Evolutionary conservation across 352 stramenopile genomes (phyloP).

Genomic region (Pythium vanterpoolii): DNA sequence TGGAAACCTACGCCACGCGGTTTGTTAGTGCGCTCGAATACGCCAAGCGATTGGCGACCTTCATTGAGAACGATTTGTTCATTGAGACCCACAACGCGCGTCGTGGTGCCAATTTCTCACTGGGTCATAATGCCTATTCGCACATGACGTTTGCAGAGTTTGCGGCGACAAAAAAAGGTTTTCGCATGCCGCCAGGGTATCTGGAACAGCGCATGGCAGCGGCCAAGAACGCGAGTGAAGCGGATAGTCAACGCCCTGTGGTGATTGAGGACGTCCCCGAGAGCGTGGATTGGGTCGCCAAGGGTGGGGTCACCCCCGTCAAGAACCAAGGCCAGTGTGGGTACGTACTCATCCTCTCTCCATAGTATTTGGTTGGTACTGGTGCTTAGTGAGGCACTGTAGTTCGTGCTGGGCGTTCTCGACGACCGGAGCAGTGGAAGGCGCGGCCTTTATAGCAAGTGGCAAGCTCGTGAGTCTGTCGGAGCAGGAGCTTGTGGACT

Average conservation of each 20-base stretch:
- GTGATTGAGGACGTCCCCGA: slow-evolving; percentile 37
- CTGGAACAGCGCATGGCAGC: slow-evolving; percentile 55
- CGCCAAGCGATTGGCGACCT: slow-evolving; percentile 60
- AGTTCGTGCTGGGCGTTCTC: slow-evolving; percentile 97
- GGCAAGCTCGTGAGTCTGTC: slow-evolving; percentile 91
- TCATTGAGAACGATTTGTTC: slow-evolving; percentile 86
- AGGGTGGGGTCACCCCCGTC: slow-evolving; percentile 94
- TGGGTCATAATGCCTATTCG: slow-evolving; percentile 93
- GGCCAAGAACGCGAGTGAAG: background rate
- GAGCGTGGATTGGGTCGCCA: slow-evolving; percentile 91
- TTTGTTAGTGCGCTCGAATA: slow-evolving; percentile 57
- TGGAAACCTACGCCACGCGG: slow-evolving; percentile 42
- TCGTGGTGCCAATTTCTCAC: slow-evolving; percentile 66
- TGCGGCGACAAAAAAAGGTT: slow-evolving; percentile 54
- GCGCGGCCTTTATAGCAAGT: slow-evolving; percentile 92
- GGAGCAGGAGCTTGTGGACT: slow-evolving; percentile 98
- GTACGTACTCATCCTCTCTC: background rate
- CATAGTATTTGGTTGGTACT: background rate
- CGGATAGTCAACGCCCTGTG: slow-evolving; percentile 14
- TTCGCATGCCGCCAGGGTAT: slow-evolving; percentile 44
- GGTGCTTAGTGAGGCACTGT: slow-evolving; percentile 34
- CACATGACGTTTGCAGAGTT: slow-evolving; percentile 97
- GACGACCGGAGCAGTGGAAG: slow-evolving; percentile 96
- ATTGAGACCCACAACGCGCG: slow-evolving; percentile 82
- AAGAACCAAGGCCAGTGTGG: slow-evolving; percentile 91